Evolutionary conservation across 2,329 filamentous ascomycete species (phyloP), one percentile per base, ranked within the genome.

Genomic region (Graphilbum fragrans): DNA sequence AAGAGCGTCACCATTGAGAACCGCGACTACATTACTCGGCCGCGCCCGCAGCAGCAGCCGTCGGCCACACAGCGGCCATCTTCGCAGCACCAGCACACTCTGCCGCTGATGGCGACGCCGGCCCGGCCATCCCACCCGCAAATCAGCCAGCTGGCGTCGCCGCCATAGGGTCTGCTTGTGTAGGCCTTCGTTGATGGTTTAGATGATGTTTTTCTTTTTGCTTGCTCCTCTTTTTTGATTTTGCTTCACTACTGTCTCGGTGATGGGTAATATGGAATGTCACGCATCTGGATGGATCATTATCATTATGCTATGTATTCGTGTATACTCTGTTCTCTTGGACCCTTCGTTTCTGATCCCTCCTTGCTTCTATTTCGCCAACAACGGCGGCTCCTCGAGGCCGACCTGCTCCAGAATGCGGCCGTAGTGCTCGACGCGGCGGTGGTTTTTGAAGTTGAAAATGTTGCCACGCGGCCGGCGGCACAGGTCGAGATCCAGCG

Each of bases 1-100:
- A 92, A 90, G 75, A 88, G 83, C 60, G 84, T 92, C 19, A 87
- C 85, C 41, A 86, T 92, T 48, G 85, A 92, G 62, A 92, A 92
- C 63, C 70, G 69, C 50, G 83, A 92, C 62, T 92, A 81, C 56
- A 84, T 83, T 51, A 56, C 55, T 45, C 58, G 66, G 50, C 60
- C 57, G 50, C 51, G 52, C 45, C 48, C 50, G 42, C 44, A 46
- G 34, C 44, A 41, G 19, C 48, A 50, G 44, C 42, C 41, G 29
- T 44, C 39, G 18, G 42, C 41, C 14, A 41, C 42, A 17, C 45
- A 41, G 29, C 38, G 34, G 23, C 33, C 32, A 34, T 41, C 37
- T 18, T 54, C 50, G 40, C 58, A 55, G 35, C 60, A 58, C 49
- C 51, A 52, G 44, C 48, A 49, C 18, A 39, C 14, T 19, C 14